Percentiles rank a stretch among this genome's conserved stretches.
These are phyloP conservation scores for Colletotrichum kahawae DNA, from an alignment of 2,329 filamentous ascomycete species.

Conservation along the genomic window DNA sequence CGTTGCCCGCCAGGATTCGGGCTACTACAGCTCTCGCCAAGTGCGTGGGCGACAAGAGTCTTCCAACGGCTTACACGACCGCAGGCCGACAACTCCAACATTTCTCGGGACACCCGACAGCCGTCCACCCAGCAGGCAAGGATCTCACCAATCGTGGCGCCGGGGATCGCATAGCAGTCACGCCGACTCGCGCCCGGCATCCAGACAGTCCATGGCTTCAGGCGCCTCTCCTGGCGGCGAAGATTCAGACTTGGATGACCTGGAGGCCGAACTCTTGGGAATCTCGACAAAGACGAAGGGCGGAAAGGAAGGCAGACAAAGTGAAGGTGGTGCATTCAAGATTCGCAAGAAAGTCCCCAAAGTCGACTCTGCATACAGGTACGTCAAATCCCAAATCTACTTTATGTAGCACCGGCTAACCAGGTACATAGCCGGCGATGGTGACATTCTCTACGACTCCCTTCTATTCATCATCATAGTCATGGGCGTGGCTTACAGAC, in stretches of 20 bases:
- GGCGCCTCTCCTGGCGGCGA: constrained; percentile 3
- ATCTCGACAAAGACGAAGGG: constrained; percentile 31
- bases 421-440: constrained; percentile 36
- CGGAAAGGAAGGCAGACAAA: constrained; percentile 30
- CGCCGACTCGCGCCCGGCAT: constrained; percentile 13
- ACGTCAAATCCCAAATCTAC: constrained; percentile 3
- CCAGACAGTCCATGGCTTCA: constrained; percentile 10
- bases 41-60: neutral
- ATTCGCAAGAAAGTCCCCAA: constrained; percentile 36
- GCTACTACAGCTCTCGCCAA: neutral
- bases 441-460: constrained; percentile 21
- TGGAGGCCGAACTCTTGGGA: constrained; percentile 43
- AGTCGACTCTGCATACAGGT: constrained; percentile 44
- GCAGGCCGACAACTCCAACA: neutral
- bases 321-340: constrained; percentile 25
- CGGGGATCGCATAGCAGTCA: constrained; percentile 8
- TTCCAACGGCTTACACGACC: neutral
- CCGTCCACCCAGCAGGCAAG: neutral
- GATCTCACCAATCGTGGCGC: neutral
- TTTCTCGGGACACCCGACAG: constrained; percentile 3
- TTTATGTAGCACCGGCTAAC: neutral
- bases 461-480: neutral
- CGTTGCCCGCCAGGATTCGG: neutral
- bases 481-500: neutral
- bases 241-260: constrained; percentile 40